Conservation (phyloP, 805 yeast genomes). For the Ogataea siamensis region DNA sequence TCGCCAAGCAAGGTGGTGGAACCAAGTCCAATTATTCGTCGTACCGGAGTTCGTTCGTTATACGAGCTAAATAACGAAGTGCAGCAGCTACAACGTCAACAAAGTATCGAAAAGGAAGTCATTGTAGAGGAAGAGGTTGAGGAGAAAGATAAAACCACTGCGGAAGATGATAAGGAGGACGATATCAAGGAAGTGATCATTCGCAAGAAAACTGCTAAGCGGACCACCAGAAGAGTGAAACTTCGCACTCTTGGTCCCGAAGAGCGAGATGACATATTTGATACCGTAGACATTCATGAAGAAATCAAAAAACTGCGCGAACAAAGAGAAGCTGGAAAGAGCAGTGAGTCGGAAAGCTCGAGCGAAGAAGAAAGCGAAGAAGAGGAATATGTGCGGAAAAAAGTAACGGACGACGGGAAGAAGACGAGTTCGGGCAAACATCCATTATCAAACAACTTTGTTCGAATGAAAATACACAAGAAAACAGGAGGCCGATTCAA, state of each 20-base stretch:
- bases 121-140: too few species aligned
- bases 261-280: conserved; percentile 32
- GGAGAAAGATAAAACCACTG: conserved; percentile 20
- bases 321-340: neutral
- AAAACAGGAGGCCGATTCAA: conserved; percentile 27
- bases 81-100: conserved; percentile 32
- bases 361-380: conserved; percentile 19
- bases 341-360: conserved; percentile 1
- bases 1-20: conserved; percentile 25
- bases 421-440: conserved; percentile 26
- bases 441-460: conserved; percentile 36
- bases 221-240: conserved; percentile 51
- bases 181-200: conserved; percentile 24
- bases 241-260: conserved; percentile 39
- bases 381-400: conserved; percentile 23
- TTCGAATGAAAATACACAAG: conserved; percentile 33
- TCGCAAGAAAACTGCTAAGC: conserved; percentile 43
- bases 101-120: too few species aligned
- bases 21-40: conserved; percentile 32
- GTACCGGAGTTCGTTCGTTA: conserved; percentile 34
- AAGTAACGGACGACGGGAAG: conserved; percentile 12
- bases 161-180: conserved; percentile 13
- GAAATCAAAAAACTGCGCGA: conserved; percentile 35
- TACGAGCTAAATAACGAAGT: conserved; percentile 49
- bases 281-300: conserved; percentile 42